Base-by-base conservation (phyloP, 129 eudicot species). In the Ambrosia trifida region DNA sequence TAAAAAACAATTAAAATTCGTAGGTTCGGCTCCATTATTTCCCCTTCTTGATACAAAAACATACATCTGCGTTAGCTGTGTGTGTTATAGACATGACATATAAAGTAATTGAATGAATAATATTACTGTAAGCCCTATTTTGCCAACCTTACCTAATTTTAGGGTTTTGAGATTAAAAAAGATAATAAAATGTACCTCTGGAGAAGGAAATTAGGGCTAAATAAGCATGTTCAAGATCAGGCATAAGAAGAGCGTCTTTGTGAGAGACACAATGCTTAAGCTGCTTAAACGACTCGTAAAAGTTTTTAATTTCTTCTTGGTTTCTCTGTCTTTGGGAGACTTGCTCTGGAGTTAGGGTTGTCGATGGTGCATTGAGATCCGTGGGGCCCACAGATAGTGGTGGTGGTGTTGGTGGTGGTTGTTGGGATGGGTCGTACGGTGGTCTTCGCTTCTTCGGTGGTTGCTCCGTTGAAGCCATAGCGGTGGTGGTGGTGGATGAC, bases 401-500 rank as follows among this genome's bases (percentile, higher is more conserved):
- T 3, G 84, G 69, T 33, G 65, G 72, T 18, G 32, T 45, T 35
- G 84, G 69, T 36, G 71, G 68, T 51, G 82, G 45, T 28, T 56
- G 75, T 4, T 61, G 77, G 35, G 79, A 59, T 28, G 78, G 80
- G 38, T 87, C 90, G 83, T 82, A 82, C 7, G 84, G 78, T 69
- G 84, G 80, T 69, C 84, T 80, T 30, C 97, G 96, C 77, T 91
- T 91, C 78, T 91, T 91, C 56, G 85, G 94, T 50, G 97, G 97
- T 70, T 84, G 97, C 83, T 91, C 96, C 76, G 91, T 72, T 51
- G 87, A 65, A 64, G 87, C 91, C 98, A 91, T 91, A 78, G 72
- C 72, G 65, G 60, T 56, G 70, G 54, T 54, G 17, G 78, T 24
- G 73, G 57, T 17, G 76, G 28, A 45, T 33, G 54, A 36, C 40